These are phyloP conservation scores for Termitomyces sp. DNA, from an alignment of 768 basidiomycete genomes.

Conservation along the genomic window DNA sequence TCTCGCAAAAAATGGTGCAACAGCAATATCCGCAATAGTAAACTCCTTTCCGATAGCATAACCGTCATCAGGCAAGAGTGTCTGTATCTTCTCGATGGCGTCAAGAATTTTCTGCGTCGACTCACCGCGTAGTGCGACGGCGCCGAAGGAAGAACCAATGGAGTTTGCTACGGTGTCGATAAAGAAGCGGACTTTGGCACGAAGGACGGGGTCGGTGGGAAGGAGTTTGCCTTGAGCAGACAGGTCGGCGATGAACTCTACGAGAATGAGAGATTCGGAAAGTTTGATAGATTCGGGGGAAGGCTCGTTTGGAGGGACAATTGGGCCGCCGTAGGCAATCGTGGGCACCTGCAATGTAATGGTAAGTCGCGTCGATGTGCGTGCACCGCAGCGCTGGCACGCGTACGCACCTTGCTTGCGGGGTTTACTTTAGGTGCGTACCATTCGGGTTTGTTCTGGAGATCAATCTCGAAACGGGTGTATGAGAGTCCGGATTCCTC, in stretches of 20 bases:
- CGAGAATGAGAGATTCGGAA: conserved; percentile 59
- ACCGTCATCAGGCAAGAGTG: conserved; percentile 40
- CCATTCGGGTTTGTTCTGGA: conserved; percentile 66
- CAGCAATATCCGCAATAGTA: conserved; percentile 57
- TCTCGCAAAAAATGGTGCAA: conserved; percentile 57
- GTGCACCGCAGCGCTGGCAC: no score
- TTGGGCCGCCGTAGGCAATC: conserved; percentile 57
- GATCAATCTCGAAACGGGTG: conserved; percentile 52
- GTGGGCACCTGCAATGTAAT: conserved; percentile 39
- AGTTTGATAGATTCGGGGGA: conserved; percentile 58
- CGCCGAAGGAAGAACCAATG: conserved; percentile 33
- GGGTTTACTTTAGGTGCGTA: conserved; percentile 62
- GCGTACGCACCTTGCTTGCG: conserved; percentile 48
- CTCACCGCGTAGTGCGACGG: conserved; percentile 33
- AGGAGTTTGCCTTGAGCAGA: conserved; percentile 39
- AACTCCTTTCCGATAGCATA: conserved; percentile 42
- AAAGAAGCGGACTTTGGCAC: conserved; percentile 61
- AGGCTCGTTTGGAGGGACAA: conserved; percentile 47
- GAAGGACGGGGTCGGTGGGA: conserved; percentile 48
- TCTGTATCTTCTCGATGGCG: conserved; percentile 44
- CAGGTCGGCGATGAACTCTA: conserved; percentile 65
- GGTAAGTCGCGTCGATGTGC: not conserved
- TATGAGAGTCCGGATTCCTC: conserved; percentile 46
- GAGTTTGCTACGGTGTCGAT: conserved; percentile 48
- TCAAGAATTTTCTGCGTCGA: conserved; percentile 33